phyloP scores from a whole-genome alignment of 257 asterid species.

The Ilex asprella region DNA sequence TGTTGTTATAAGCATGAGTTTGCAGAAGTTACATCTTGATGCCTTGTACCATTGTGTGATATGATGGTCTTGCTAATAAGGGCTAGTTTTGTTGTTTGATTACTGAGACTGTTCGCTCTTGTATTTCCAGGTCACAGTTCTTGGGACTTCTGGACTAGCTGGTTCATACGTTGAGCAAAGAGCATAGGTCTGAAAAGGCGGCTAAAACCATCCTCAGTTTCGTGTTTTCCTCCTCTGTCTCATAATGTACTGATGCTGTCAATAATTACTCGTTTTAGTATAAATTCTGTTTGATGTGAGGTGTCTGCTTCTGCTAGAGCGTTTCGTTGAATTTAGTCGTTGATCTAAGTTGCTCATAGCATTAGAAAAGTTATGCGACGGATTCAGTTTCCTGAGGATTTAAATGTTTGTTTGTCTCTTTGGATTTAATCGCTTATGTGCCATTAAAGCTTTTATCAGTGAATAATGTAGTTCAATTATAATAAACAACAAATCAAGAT shows the following conservation, averaged over 20 bases:
- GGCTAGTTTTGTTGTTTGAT: background rate
- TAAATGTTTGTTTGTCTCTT: too few species aligned
- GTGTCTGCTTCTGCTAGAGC: slow-evolving; percentile 19
- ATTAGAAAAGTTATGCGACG: too few species aligned
- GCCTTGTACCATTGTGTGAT: background rate
- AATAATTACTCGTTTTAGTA: slow-evolving; percentile 5
- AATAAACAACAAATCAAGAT: too few species aligned
- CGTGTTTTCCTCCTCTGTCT: slow-evolving; percentile 1
- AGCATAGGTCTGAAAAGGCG: slow-evolving; percentile 33
- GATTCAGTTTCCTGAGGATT: too few species aligned
- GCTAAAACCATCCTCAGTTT: slow-evolving; percentile 4
- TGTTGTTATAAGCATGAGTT: too few species aligned
- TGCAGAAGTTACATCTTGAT: too few species aligned
- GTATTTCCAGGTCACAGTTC: slow-evolving; percentile 70
- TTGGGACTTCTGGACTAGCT: slow-evolving; percentile 93
- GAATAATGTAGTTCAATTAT: too few species aligned
- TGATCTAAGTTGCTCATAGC: background rate
- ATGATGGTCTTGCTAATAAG: background rate
- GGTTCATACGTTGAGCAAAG: slow-evolving; percentile 97
- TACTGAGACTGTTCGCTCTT: slow-evolving; percentile 3
- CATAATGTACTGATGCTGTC: slow-evolving; percentile 3
- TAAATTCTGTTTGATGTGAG: slow-evolving; percentile 8
- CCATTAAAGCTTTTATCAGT: too few species aligned
- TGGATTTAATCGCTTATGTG: too few species aligned
- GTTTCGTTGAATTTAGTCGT: slow-evolving; percentile 15